Conservation (phyloP, 2,329 filamentous ascomycete genomes). For the Phoma sp. region DNA sequence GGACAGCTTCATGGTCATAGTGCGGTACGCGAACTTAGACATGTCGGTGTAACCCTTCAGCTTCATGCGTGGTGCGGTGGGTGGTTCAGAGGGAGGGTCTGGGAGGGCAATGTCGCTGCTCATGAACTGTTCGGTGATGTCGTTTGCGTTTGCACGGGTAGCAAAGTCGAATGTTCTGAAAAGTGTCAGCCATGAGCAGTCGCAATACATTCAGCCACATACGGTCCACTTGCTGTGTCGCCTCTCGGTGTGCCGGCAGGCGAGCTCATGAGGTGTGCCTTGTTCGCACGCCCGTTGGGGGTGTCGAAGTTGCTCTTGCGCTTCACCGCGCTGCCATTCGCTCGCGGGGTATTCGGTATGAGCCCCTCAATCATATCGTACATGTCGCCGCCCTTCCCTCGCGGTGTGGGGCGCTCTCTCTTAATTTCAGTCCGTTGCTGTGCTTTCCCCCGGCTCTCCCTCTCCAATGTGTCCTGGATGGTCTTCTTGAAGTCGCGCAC, state of each 20-base stretch:
- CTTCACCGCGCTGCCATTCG: constrained; percentile 58
- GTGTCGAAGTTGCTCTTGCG: constrained; percentile 62
- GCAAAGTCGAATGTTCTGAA: constrained; percentile 70
- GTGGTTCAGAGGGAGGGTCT: constrained; percentile 75
- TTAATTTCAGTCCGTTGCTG: constrained; percentile 68
- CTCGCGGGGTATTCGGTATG: constrained; percentile 54
- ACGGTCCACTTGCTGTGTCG: constrained; percentile 52
- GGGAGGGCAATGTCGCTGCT: constrained; percentile 75
- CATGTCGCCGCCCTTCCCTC: constrained; percentile 68
- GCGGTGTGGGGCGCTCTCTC: constrained; percentile 67
- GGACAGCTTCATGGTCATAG: constrained; percentile 92
- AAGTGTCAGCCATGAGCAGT: too few relatives aligned
- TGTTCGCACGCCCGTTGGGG: constrained; percentile 55
- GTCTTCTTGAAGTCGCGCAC: constrained; percentile 84
- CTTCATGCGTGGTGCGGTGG: constrained; percentile 78
- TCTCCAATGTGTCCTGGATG: constrained; percentile 83
- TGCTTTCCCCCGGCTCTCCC: constrained; percentile 72
- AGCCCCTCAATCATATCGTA: constrained; percentile 75
- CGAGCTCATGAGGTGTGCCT: constrained; percentile 56
- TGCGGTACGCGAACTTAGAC: constrained; percentile 90
- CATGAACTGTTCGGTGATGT: constrained; percentile 77
- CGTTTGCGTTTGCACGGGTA: constrained; percentile 79
- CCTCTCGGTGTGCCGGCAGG: constrained; percentile 52
- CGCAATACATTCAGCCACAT: constrained; percentile 34
- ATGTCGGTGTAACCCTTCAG: constrained; percentile 86